Evolutionary conservation across 768 basidiomycete species (phyloP).

Genomic region (Leccinum fibrillosum): DNA sequence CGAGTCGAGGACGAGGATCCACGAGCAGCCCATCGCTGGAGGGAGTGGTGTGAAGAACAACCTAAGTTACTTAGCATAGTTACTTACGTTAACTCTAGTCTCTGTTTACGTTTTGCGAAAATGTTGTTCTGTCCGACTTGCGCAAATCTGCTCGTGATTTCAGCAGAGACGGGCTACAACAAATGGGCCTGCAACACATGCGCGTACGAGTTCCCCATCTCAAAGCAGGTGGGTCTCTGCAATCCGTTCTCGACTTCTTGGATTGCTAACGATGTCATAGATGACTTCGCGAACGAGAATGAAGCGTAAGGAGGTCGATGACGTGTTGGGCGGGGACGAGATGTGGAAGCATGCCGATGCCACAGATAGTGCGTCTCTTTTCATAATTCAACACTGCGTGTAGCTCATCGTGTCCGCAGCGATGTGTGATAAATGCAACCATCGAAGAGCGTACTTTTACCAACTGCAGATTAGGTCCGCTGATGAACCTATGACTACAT

Average conservation of each 20-base stretch:
- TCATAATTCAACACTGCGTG: neutral
- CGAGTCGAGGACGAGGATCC: neutral
- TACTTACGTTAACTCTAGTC: neutral
- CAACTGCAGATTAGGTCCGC: constrained; percentile 95
- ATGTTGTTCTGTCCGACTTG: constrained; percentile 98
- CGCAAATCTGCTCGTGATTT: constrained; percentile 80
- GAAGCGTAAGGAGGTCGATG: constrained; percentile 89
- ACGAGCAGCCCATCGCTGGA: no score
- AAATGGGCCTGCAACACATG: constrained; percentile 95
- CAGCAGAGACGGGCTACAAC: constrained; percentile 74
- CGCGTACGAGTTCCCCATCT: constrained; percentile 76
- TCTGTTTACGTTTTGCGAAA: neutral
- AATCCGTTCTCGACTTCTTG: neutral
- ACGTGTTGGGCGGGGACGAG: constrained; percentile 92
- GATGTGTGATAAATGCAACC: constrained; percentile 76
- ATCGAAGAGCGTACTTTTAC: constrained; percentile 85
- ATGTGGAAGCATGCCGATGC: constrained; percentile 94
- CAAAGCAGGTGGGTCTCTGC: constrained; percentile 20
- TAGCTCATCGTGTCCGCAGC: constrained; percentile 32
- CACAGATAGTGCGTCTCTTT: constrained; percentile 56
- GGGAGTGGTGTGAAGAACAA: no score
- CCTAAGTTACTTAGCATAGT: no score
- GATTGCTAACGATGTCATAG: constrained; percentile 35
- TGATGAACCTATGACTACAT: constrained; percentile 81
- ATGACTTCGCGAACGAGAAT: constrained; percentile 89